phyloP scores from a whole-genome alignment of 768 basidiomycete genomes.

The Dictyophora rubrovolvata region DNA sequence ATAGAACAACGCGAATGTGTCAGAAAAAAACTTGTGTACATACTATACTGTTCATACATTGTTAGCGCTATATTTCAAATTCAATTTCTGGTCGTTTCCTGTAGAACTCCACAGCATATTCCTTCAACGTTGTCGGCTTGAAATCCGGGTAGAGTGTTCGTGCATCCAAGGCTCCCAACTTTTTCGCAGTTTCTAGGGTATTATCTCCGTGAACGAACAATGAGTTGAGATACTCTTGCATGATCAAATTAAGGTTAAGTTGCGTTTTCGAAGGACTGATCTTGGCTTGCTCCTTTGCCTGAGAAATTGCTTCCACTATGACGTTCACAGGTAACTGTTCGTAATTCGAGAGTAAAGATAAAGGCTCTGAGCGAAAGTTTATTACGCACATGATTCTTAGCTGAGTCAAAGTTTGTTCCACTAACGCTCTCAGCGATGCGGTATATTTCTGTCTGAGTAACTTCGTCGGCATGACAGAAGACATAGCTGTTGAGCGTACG shows the following conservation, averaged over 20 bases:
- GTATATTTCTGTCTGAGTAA: constrained; percentile 16
- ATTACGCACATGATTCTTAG: not conserved
- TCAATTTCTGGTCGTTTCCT: not conserved
- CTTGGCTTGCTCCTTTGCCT: too few species aligned
- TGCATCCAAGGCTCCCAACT: constrained; percentile 21
- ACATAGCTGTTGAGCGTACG: constrained; percentile 24
- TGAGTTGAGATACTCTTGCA: constrained; percentile 16
- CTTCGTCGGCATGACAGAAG: constrained; percentile 19
- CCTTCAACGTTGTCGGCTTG: constrained; percentile 12
- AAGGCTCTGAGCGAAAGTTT: not conserved
- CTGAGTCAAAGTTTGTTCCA: constrained; percentile 15
- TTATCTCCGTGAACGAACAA: constrained; percentile 23
- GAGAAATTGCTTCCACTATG: too few species aligned
- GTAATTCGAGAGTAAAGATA: not conserved
- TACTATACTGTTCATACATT: too few species aligned
- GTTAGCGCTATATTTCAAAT: not conserved
- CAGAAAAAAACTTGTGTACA: too few species aligned
- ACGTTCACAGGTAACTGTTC: not conserved
- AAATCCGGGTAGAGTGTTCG: constrained; percentile 23
- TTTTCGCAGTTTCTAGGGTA: constrained; percentile 18
- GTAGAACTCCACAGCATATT: constrained; percentile 19
- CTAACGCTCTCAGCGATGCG: constrained; percentile 15
- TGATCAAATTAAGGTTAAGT: not conserved
- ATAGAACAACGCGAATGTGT: too few species aligned
- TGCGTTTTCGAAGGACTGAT: not conserved